These are phyloP conservation scores for Yarrowia hollandica DNA, from an alignment of 805 yeast genomes.

Conservation along the genomic window DNA sequence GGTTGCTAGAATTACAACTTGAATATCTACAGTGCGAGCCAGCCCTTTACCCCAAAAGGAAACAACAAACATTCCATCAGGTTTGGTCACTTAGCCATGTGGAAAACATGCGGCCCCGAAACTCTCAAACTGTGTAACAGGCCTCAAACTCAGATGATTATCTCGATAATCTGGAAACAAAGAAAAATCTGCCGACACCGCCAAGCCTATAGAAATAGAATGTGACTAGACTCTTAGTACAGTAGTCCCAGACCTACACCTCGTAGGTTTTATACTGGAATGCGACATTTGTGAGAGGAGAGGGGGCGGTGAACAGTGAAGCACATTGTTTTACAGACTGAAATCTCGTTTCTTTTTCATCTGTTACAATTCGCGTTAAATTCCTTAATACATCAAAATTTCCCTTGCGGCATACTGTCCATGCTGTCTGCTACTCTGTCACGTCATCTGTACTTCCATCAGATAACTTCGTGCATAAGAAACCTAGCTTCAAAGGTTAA, in stretches of 20 bases:
- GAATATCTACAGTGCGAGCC: too few relatives aligned
- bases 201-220: background rate
- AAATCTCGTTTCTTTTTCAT: too few relatives aligned
- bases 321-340: too few relatives aligned
- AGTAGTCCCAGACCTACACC: conserved; percentile 11
- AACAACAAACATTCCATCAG: conserved; percentile 2
- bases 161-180: conserved; percentile 25
- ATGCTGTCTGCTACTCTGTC: too few relatives aligned
- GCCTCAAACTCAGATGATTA: conserved; percentile 18
- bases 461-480: background rate
- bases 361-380: too few relatives aligned
- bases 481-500: background rate
- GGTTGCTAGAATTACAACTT: too few relatives aligned
- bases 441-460: background rate
- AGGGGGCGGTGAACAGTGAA: background rate
- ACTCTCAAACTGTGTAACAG: background rate
- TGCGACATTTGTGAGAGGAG: background rate
- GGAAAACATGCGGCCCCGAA: conserved; percentile 1
- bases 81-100: background rate
- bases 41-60: background rate
- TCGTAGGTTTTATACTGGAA: conserved; percentile 15
- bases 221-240: background rate
- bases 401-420: too few relatives aligned
- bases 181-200: background rate
- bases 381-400: too few relatives aligned